A percentile compares a stretch with the other conserved stretches of the same genome.
phyloP scores from a whole-genome alignment of 2,329 filamentous ascomycete genomes.

The Aureobasidium sp. region DNA sequence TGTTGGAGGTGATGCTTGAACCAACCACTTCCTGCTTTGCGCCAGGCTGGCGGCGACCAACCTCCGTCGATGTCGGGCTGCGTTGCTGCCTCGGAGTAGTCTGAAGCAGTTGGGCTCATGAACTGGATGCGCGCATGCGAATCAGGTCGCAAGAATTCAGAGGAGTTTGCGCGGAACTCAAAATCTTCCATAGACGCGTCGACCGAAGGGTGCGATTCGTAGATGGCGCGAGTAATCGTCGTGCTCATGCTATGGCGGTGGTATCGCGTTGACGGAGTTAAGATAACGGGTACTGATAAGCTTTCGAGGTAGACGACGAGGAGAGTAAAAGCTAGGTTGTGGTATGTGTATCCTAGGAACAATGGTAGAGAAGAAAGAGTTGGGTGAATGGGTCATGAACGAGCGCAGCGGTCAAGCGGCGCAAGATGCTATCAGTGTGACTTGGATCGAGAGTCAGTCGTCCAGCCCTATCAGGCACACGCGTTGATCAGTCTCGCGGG shows the following conservation, averaged over 20 bases:
- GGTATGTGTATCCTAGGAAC: background rate
- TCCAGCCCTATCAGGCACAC: conserved; percentile 7
- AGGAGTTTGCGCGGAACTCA: conserved; percentile 46
- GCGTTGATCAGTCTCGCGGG: background rate
- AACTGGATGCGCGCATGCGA: conserved; percentile 43
- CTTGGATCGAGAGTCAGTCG: background rate
- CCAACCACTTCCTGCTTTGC: conserved; percentile 51
- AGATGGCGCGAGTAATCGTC: conserved; percentile 27
- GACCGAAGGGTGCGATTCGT: conserved; percentile 50
- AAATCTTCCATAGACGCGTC: conserved; percentile 55
- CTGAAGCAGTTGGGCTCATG: conserved; percentile 30
- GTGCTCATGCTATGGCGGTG: conserved; percentile 15
- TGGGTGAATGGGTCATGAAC: background rate
- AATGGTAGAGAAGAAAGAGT: background rate
- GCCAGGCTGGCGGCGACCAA: conserved; percentile 60
- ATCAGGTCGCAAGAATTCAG: conserved; percentile 52
- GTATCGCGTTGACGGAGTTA: conserved; percentile 8
- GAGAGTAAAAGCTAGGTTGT: background rate
- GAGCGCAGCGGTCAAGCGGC: conserved; percentile 4
- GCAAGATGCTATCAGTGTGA: conserved; percentile 11
- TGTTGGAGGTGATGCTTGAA: conserved; percentile 36
- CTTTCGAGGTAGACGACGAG: background rate
- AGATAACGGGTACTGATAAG: conserved; percentile 7
- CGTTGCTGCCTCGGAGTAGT: conserved; percentile 34
- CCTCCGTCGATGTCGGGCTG: conserved; percentile 43